Base-by-base conservation (phyloP, 139 green algal species). In the Tetraselmis striata region DNA sequence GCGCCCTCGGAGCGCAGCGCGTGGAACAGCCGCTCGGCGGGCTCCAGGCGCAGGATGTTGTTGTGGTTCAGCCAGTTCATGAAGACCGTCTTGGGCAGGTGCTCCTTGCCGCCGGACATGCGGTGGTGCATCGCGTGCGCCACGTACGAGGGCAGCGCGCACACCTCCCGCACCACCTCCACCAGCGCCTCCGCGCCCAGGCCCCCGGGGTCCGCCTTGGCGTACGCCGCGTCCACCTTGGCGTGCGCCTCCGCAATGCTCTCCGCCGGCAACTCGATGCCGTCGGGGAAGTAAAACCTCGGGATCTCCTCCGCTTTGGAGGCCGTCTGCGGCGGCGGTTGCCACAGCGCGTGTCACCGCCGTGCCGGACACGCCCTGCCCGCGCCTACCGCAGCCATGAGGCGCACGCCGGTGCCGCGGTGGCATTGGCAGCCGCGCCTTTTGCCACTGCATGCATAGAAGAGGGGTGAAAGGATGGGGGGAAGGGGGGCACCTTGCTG, bases 231-330 rank as follows among this genome's bases (percentile, higher is more conserved):
- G 28, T 92, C 85, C 18, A 94, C 30, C 0, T 87, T 86, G n/a
- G 75, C 67, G 24, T 87, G 67, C 31, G 85, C 87, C 58, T 83
- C 81, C 1, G 30, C 22, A 0, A 25, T 77, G 2, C 77, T 59
- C 24, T 28, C 45, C n/a, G 86, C 84, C 0, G 86, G 24, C 28
- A 89, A 45, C 23, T 78, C 78, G 28, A 76, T 78, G 0, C 80
- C 86, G 24, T 77, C 59, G 0, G 93, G 93, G 80, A 97, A 96
- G 86, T 97, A 97, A 79, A 98, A 97, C 82, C 91, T 91, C 0
- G 95, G 95, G 11, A 98, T 95, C 27, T 74, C 58, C 0, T 83
- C 84, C 27, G 85, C 75, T 26, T 84, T 78, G 0, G 77, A 32
- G 86, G 88, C 83, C 77, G 58, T 23, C 59, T 29, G 80, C 59